A percentile compares a stretch with the other conserved stretches of the same genome.
Conservation (phyloP, 1,284 basidiomycete genomes). For the Phellopilus nigrolimitatus region DNA sequence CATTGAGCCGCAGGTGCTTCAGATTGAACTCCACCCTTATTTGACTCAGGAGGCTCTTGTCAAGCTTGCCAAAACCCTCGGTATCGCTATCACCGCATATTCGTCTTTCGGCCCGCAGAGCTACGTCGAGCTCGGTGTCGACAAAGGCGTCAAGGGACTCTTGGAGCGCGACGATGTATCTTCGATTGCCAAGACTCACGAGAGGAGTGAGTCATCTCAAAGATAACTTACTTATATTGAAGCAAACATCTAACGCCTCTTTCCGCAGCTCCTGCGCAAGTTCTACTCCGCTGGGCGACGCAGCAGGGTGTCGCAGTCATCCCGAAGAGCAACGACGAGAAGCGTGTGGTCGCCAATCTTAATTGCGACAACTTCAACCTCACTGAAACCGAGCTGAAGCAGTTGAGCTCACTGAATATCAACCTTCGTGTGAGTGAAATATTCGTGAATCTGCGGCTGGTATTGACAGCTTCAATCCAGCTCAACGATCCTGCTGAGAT, state of each 20-base stretch:
- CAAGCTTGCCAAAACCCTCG: slow-evolving; percentile 51
- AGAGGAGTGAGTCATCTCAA: slow-evolving; percentile 55
- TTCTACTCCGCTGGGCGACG: slow-evolving; percentile 75
- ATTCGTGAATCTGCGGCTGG: neutral
- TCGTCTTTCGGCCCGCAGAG: slow-evolving; percentile 73
- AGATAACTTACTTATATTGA: slow-evolving; percentile 25
- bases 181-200: slow-evolving; percentile 45
- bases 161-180: slow-evolving; percentile 47
- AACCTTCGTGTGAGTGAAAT: slow-evolving; percentile 48
- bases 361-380: slow-evolving; percentile 54
- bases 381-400: slow-evolving; percentile 51
- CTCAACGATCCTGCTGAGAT: slow-evolving; percentile 69
- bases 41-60: slow-evolving; percentile 65
- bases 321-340: slow-evolving; percentile 62
- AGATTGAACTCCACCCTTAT: slow-evolving; percentile 77
- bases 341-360: slow-evolving; percentile 59
- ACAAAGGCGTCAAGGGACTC: slow-evolving; percentile 45
- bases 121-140: slow-evolving; percentile 60
- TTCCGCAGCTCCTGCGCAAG: slow-evolving; percentile 47
- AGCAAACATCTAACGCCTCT: slow-evolving; percentile 28
- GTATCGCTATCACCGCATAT: slow-evolving; percentile 73
- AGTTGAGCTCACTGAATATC: slow-evolving; percentile 58
- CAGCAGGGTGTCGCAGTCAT: slow-evolving; percentile 75
- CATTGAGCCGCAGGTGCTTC: slow-evolving; percentile 65
- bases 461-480: slow-evolving; percentile 30